Conservation (phyloP, 2,329 filamentous ascomycete genomes). For the Pleurostoma richardsiae region DNA sequence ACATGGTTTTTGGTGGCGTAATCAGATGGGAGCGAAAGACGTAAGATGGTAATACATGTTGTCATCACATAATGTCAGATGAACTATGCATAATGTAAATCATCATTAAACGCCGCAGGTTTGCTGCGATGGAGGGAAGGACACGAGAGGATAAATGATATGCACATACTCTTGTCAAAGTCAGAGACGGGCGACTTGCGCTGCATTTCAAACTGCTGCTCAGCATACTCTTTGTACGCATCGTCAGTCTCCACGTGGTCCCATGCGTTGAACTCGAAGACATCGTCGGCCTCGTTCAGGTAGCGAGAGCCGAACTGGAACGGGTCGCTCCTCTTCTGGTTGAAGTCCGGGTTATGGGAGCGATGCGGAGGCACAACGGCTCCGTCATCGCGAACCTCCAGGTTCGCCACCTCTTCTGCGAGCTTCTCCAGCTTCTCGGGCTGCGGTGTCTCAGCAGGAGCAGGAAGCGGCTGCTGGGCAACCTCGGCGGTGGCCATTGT, state of each 20-base stretch:
- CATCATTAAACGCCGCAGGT: conserved; percentile 26
- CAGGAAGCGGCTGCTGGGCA: not conserved
- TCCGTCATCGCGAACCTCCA: not conserved
- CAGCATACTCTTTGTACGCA: conserved; percentile 78
- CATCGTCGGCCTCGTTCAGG: conserved; percentile 78
- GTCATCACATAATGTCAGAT: conserved; percentile 64
- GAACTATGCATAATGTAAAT: conserved; percentile 63
- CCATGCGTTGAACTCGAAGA: conserved; percentile 98
- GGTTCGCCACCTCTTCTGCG: conserved; percentile 4
- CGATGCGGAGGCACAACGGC: conserved; percentile 49
- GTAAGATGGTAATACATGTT: conserved; percentile 35
- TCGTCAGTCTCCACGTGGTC: conserved; percentile 95
- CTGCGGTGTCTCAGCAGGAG: not conserved
- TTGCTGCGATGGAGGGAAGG: conserved; percentile 1
- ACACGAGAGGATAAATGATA: conserved; percentile 11
- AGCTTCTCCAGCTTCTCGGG: conserved; percentile 7
- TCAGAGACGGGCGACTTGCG: conserved; percentile 82
- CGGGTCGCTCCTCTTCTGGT: conserved; percentile 82
- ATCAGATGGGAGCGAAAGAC: conserved; percentile 76
- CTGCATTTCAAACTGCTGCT: conserved; percentile 80
- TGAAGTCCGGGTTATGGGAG: conserved; percentile 66
- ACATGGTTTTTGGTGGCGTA: not conserved
- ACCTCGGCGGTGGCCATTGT: not conserved
- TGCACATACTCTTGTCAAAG: conserved; percentile 72
- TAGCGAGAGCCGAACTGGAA: conserved; percentile 93